These are phyloP conservation scores for Globisporangium sylvaticum DNA, from an alignment of 352 stramenopile genomes.

Conservation along the genomic window DNA sequence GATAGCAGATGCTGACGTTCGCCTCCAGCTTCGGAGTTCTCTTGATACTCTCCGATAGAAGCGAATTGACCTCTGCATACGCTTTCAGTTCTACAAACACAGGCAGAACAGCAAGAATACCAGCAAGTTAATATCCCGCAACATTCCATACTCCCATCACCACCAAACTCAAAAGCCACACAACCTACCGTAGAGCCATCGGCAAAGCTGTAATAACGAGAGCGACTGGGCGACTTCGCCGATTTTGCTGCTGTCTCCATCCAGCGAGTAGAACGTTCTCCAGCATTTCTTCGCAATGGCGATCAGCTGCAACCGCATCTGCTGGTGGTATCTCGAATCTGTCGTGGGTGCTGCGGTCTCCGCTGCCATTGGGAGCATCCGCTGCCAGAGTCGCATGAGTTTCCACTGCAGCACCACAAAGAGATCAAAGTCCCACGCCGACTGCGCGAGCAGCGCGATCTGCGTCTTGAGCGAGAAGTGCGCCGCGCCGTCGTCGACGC, in stretches of 20 bases:
- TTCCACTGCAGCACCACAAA: slow-evolving; percentile 64
- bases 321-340: background rate
- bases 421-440: slow-evolving; percentile 72
- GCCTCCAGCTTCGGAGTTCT: slow-evolving; percentile 3
- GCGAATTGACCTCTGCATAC: slow-evolving; percentile 20
- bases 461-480: slow-evolving; percentile 45
- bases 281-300: slow-evolving; percentile 35
- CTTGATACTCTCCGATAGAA: slow-evolving; percentile 17
- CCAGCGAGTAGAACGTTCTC: slow-evolving; percentile 53
- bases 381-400: slow-evolving; percentile 30
- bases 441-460: slow-evolving; percentile 51
- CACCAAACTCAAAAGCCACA: background rate
- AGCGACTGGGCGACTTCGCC: background rate
- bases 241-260: slow-evolving; percentile 14
- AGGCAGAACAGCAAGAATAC: background rate
- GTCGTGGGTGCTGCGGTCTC: slow-evolving; percentile 1
- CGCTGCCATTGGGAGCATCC: background rate
- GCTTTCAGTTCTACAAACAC: slow-evolving; percentile 30
- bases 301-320: slow-evolving; percentile 20
- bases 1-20: slow-evolving; percentile 29
- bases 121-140: background rate
- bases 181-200: slow-evolving; percentile 72
- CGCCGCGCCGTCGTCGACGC: slow-evolving; percentile 41
- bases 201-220: slow-evolving; percentile 40
- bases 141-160: background rate